These are phyloP conservation scores for Fusarium fracticaudum DNA, from an alignment of 2,329 filamentous ascomycete species.

Conservation along the genomic window DNA sequence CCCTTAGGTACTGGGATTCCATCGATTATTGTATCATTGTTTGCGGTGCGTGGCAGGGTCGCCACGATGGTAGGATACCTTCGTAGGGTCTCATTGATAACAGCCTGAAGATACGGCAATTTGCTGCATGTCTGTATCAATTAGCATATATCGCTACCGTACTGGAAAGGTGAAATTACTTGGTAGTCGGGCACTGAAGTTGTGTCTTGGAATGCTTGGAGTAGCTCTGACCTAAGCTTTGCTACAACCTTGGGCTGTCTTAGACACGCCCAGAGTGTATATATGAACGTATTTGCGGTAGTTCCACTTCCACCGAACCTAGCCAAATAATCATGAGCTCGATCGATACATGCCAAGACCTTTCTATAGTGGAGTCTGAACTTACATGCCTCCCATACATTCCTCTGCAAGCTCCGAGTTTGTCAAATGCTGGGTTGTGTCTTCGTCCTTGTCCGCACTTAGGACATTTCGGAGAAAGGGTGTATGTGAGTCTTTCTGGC, in stretches of 20 bases:
- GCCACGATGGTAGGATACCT: background rate
- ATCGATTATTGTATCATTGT: background rate
- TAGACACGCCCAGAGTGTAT: background rate
- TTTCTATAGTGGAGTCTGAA: background rate
- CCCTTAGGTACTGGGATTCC: background rate
- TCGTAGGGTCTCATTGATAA: background rate
- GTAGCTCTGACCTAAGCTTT: background rate
- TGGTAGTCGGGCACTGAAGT: background rate
- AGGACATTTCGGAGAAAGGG: background rate
- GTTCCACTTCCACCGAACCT: background rate
- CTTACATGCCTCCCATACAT: background rate
- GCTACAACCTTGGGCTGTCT: background rate
- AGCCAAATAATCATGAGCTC: background rate
- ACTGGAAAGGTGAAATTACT: background rate
- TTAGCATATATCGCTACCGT: too few relatives aligned
- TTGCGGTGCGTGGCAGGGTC: background rate
- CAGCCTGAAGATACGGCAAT: background rate
- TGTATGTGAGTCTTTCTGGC: background rate
- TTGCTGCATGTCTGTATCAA: background rate
- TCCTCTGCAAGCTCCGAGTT: background rate
- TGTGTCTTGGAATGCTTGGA: background rate
- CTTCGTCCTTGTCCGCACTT: background rate
- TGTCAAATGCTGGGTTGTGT: background rate
- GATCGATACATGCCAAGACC: background rate
- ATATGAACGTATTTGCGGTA: background rate